phyloP scores from a whole-genome alignment of 2,329 filamentous ascomycete species.

The Diaporthe australafricana region DNA sequence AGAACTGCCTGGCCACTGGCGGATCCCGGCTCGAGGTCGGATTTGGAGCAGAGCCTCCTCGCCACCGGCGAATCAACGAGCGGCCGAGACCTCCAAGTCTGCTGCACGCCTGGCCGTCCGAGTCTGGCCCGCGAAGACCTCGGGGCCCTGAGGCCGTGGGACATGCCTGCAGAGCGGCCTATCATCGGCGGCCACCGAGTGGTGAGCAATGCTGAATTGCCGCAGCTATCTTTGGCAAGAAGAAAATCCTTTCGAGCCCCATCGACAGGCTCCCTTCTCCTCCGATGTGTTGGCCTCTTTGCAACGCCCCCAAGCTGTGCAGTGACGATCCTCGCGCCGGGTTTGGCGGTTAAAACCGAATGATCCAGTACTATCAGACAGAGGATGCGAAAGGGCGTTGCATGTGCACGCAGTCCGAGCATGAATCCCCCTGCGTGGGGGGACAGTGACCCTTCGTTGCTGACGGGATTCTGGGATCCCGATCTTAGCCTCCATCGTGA shows the following conservation, averaged over 20 bases:
- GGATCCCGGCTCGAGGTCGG: constrained; percentile 12
- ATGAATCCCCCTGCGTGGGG: constrained; percentile 6
- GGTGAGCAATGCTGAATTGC: constrained; percentile 17
- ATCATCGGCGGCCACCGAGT: neutral
- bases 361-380: neutral
- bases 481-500: constrained; percentile 20
- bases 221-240: constrained; percentile 26
- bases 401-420: neutral
- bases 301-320: constrained; percentile 5
- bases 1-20: constrained; percentile 4
- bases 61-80: constrained; percentile 12
- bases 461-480: neutral
- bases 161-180: constrained; percentile 15
- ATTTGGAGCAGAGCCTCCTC: constrained; percentile 36
- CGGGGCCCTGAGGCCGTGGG: constrained; percentile 4
- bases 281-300: neutral
- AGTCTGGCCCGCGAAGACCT: constrained; percentile 19
- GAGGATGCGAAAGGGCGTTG: constrained; percentile 15
- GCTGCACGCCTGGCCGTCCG: constrained; percentile 14
- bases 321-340: constrained; percentile 23
- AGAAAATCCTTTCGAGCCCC: constrained; percentile 1
- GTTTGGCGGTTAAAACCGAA: neutral
- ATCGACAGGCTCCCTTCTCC: neutral
- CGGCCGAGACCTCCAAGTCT: constrained; percentile 26
- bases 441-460: neutral